Percentiles rank a stretch among this genome's conserved stretches.
These are phyloP conservation scores for Cephalotrichum gorgonifer DNA, from an alignment of 2,329 filamentous ascomycete genomes.

Conservation along the genomic window DNA sequence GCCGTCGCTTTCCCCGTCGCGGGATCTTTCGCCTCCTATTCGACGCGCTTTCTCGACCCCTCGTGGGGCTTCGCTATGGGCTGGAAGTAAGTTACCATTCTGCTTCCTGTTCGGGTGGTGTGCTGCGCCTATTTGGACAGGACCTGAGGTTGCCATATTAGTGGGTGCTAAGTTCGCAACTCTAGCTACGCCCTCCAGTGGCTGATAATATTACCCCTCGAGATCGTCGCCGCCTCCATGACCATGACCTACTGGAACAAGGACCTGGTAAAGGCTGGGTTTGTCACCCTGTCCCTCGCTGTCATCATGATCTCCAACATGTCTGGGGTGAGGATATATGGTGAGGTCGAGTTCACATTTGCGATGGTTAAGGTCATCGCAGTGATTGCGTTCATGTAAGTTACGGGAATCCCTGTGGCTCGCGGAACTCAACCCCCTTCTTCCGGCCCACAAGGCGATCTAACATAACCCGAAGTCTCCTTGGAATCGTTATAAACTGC, in stretches of 20 bases:
- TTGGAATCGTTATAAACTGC: constrained; percentile 77
- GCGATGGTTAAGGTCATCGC: constrained; percentile 78
- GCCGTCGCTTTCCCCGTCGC: constrained; percentile 84
- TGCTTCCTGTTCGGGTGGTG: not conserved
- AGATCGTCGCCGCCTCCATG: constrained; percentile 78
- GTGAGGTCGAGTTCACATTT: constrained; percentile 83
- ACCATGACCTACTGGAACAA: constrained; percentile 74
- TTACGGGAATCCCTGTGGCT: constrained; percentile 7
- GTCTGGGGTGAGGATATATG: constrained; percentile 80
- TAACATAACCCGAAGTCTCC: constrained; percentile 42
- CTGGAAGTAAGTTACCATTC: constrained; percentile 58
- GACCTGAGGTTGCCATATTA: too few species aligned
- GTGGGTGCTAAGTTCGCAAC: not conserved
- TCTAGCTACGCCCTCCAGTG: constrained; percentile 74
- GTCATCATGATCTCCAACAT: constrained; percentile 74
- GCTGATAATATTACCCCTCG: constrained; percentile 72
- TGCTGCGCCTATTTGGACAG: not conserved
- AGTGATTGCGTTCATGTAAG: constrained; percentile 79
- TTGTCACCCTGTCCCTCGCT: constrained; percentile 71
- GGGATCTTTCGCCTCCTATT: constrained; percentile 86
- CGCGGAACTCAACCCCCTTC: not conserved
- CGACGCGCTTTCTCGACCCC: constrained; percentile 83
- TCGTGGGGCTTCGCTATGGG: constrained; percentile 95
- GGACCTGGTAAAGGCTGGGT: constrained; percentile 56
- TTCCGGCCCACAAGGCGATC: not conserved